A percentile compares a stretch with the other conserved stretches of the same genome.
Conservation (phyloP, 768 basidiomycete species). For the Obba rivulosa region DNA sequence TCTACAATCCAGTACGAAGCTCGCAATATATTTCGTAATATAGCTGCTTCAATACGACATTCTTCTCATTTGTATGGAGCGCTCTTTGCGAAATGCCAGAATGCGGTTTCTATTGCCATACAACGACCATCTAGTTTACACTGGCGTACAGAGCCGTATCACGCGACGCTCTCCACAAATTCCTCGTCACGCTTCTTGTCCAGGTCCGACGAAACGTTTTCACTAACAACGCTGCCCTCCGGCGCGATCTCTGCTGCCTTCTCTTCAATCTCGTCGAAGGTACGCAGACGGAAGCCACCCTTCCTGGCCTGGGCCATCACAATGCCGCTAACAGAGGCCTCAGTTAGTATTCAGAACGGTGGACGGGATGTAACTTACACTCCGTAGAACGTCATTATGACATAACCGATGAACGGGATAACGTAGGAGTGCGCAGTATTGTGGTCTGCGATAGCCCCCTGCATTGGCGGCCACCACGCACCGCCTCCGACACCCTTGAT, state of each 20-base stretch:
- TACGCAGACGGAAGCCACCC: conserved; percentile 45
- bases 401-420: conserved; percentile 54
- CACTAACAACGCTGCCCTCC: conserved; percentile 1
- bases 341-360: background rate
- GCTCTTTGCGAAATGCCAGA: too few species aligned
- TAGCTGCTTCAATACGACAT: too few species aligned
- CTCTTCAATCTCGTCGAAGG: conserved; percentile 36
- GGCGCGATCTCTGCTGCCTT: conserved; percentile 13
- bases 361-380: conserved; percentile 34
- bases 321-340: conserved; percentile 37
- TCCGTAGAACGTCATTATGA: conserved; percentile 53
- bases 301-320: conserved; percentile 45
- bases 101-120: too few species aligned
- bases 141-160: too few species aligned
- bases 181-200: conserved; percentile 17
- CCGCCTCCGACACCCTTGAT: conserved; percentile 57
- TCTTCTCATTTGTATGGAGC: too few species aligned
- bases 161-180: conserved; percentile 11
- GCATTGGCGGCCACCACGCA: conserved; percentile 65
- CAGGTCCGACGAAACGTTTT: conserved; percentile 5
- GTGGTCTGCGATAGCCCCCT: conserved; percentile 49
- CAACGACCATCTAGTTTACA: too few species aligned
- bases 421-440: conserved; percentile 53
- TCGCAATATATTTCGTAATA: too few species aligned
- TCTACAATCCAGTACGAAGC: too few species aligned